phyloP scores from a whole-genome alignment of 192 early-diverging fungal species.

The Backusella australiensis region DNA sequence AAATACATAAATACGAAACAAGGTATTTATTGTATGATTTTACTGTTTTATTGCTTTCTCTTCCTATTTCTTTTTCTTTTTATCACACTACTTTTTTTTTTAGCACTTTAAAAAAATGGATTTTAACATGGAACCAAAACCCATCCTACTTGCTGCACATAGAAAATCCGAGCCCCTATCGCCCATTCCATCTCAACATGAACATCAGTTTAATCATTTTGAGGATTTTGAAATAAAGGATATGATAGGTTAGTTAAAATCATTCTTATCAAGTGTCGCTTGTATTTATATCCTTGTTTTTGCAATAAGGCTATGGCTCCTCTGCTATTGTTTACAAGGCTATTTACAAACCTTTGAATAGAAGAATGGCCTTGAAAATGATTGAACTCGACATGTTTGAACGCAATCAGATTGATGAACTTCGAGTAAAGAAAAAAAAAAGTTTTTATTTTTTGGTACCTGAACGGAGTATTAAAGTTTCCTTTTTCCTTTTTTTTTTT shows the following conservation, averaged over 20 bases:
- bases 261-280: background rate
- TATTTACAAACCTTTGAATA: conserved; percentile 67
- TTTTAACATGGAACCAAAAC: background rate
- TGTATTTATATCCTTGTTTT: background rate
- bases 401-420: conserved; percentile 88
- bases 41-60: background rate
- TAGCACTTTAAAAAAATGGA: background rate
- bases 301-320: conserved; percentile 71
- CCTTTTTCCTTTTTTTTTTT: background rate
- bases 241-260: conserved; percentile 23
- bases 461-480: background rate
- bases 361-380: conserved; percentile 75
- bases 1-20: background rate
- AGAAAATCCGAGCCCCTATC: background rate
- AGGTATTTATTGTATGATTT: background rate
- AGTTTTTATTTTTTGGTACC: background rate
- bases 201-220: conserved; percentile 25
- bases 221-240: conserved; percentile 33
- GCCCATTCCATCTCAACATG: background rate
- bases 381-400: conserved; percentile 92
- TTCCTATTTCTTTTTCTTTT: background rate
- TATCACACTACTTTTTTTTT: background rate
- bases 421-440: conserved; percentile 56
- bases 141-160: background rate
- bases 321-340: conserved; percentile 85